Percentiles rank a stretch among this genome's conserved stretches.
Evolutionary conservation across 176 grass and related monocot genomes (phyloP).

Genomic region (Aegilops tauschii): DNA sequence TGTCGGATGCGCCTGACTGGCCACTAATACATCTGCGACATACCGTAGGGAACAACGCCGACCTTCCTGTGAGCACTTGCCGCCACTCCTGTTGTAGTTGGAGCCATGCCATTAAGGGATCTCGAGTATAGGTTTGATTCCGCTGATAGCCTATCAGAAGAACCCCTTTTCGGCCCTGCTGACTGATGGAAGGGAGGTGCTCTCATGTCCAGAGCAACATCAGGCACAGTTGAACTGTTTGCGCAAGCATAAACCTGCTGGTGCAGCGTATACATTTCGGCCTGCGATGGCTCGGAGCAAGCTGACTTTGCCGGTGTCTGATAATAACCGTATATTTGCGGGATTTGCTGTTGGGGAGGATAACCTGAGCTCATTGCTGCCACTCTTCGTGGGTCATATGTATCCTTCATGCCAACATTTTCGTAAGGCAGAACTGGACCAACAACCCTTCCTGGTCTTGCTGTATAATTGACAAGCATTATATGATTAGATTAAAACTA

Average conservation of each 20-base stretch:
- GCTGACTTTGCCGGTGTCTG: constrained; percentile 50
- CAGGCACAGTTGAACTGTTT: constrained; percentile 51
- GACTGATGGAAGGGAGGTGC: constrained; percentile 74
- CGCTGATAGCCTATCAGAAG: constrained; percentile 45
- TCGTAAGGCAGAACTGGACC: constrained; percentile 66
- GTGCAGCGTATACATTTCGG: constrained; percentile 54
- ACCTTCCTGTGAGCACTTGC: constrained; percentile 69
- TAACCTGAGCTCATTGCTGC: constrained; percentile 58
- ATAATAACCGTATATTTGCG: constrained; percentile 67
- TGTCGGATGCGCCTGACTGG: not conserved
- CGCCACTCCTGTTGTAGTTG: constrained; percentile 65
- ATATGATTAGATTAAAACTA: constrained; percentile 12
- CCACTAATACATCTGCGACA: constrained; percentile 84
- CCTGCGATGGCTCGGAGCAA: constrained; percentile 43
- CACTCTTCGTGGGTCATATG: constrained; percentile 65
- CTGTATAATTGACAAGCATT: constrained; percentile 45
- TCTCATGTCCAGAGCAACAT: constrained; percentile 92
- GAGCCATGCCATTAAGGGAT: constrained; percentile 55
- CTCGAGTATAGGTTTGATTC: constrained; percentile 55
- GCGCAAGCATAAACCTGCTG: constrained; percentile 49
- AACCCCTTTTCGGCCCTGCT: constrained; percentile 39
- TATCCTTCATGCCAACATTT: constrained; percentile 59
- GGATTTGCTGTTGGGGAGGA: constrained; percentile 61
- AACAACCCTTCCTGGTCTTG: constrained; percentile 82
- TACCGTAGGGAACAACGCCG: constrained; percentile 56